Evolutionary conservation across 164 flowering plant species (phyloP), one percentile per base, ranked within the genome.

Genomic region (Aristolochia contorta): DNA sequence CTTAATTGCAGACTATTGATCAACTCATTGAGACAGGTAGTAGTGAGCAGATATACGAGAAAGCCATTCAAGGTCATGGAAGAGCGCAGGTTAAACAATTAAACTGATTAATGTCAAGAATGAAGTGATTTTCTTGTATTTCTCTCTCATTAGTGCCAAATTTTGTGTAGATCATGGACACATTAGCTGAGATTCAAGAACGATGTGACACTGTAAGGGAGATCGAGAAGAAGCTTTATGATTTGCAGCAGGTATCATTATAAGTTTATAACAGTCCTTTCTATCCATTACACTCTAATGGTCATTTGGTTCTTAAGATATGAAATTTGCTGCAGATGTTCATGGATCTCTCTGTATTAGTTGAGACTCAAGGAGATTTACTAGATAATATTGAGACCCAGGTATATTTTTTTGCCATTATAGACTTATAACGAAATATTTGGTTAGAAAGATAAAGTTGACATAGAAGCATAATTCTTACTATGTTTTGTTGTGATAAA

Each of bases 31-130:
- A 89, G 72, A 80, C 93, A 12, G 96, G 96, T 62, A 81, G 84
- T 21, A 79, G 89, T 54, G 96, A 89, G 68, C 91, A 89, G 71
- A 89, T 89, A 47, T 86, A 86, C 67, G 82, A 83, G 66, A 83
- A 78, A 67, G 96, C 96, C 52, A 82, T 89, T 66, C 84, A 79
- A 50, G 89, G 81, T 61, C 92, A 89, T 66, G 96, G 93, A 43
- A 76, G 91, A 69, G 93, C 87, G 68, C 89, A 78, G 87, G 93
- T 86, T 18, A 23, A 21, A 16, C 27, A 46, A 9, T 12, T 20
- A 20, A 24, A 20, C 21, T 57, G 3, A 19, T 12, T 41, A 13
- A 58, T 43, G 12, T 58, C 16, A 37, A 9, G 14, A 33, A 13
- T 18, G n/a, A 8, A 47, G 3, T 45, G 19, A 13, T 15, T 12